These are phyloP conservation scores for Flagelloscypha sp. DNA, from an alignment of 768 basidiomycete species.

Conservation along the genomic window DNA sequence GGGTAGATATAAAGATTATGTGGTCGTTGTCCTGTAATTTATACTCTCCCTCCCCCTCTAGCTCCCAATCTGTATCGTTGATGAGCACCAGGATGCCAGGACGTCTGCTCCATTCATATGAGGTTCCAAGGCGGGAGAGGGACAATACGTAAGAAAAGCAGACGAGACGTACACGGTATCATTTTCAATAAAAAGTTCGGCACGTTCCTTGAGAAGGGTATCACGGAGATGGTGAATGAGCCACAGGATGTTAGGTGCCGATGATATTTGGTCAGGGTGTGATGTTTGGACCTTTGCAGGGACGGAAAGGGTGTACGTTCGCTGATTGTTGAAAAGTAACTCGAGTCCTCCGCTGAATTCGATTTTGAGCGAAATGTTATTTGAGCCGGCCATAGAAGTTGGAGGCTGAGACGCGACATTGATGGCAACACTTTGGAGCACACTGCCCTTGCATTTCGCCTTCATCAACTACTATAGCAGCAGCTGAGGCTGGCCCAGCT, in stretches of 20 bases:
- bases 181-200: conserved; percentile 84
- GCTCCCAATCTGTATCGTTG: conserved; percentile 96
- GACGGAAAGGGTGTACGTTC: conserved; percentile 47
- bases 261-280: too few species aligned
- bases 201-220: conserved; percentile 72
- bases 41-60: conserved; percentile 91
- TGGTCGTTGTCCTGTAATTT: conserved; percentile 71
- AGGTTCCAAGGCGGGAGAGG: not conserved
- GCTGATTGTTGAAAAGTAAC: conserved; percentile 68
- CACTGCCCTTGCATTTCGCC: too few species aligned
- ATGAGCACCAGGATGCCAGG: conserved; percentile 96
- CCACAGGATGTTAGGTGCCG: conserved; percentile 45
- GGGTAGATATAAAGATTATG: conserved; percentile 92
- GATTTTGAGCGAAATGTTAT: conserved; percentile 47
- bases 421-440: too few species aligned
- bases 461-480: too few species aligned
- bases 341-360: conserved; percentile 86
- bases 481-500: too few species aligned
- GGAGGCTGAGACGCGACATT: too few species aligned
- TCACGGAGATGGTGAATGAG: conserved; percentile 74
- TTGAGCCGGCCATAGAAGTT: too few species aligned
- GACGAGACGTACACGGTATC: conserved; percentile 67
- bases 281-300: conserved; percentile 40
- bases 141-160: not conserved
- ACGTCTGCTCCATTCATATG: conserved; percentile 43